Conservation (phyloP, 78 protist genomes). For the Dictyostelium intermedium region DNA sequence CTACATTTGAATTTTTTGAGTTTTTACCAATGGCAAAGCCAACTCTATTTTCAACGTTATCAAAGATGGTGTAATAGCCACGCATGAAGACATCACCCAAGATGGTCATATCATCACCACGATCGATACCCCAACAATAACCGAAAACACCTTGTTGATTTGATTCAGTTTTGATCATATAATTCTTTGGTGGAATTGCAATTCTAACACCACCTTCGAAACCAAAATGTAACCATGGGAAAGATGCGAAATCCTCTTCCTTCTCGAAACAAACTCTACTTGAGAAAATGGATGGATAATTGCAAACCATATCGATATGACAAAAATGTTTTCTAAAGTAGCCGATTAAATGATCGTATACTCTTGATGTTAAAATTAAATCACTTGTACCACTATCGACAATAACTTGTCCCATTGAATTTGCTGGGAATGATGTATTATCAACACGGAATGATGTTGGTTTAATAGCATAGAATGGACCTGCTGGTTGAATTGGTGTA, state of each 20-base stretch:
- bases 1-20: neutral
- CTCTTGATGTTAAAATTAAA: conserved; percentile 6
- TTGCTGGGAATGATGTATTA: neutral
- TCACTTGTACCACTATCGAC: conserved; percentile 73
- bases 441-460: conserved; percentile 13
- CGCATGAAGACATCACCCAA: conserved; percentile 78
- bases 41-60: conserved; percentile 35
- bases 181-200: conserved; percentile 71
- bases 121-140: conserved; percentile 55
- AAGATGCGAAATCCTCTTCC: neutral
- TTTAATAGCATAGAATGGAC: conserved; percentile 31
- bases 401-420: conserved; percentile 32
- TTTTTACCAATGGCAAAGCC: conserved; percentile 51
- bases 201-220: conserved; percentile 56
- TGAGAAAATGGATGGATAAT: neutral
- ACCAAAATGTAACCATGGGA: conserved; percentile 36
- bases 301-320: conserved; percentile 48
- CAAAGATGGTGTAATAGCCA: conserved; percentile 65
- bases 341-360: neutral
- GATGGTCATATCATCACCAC: conserved; percentile 24
- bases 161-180: conserved; percentile 22
- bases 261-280: conserved; percentile 17
- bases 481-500: conserved; percentile 22
- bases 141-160: conserved; percentile 11
- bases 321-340: conserved; percentile 21